Conservation (phyloP, 2,329 filamentous ascomycete species). For the Penicillium sp. region DNA sequence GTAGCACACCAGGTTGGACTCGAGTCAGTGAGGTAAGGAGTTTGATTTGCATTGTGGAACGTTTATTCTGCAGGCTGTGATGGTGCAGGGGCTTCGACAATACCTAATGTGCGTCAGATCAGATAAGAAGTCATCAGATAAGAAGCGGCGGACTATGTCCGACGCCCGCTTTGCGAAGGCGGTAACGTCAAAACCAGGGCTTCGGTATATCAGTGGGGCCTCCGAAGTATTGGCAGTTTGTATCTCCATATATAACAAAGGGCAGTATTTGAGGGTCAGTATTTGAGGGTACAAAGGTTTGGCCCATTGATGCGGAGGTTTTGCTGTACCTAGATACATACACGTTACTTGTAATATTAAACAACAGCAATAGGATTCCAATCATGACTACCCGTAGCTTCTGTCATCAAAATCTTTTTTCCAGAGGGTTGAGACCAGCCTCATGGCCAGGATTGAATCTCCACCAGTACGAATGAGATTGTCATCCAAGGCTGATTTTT, state of each 20-base stretch:
- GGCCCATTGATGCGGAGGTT: too few species aligned
- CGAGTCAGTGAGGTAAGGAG: slow-evolving; percentile 15
- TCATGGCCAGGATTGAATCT: slow-evolving; percentile 8
- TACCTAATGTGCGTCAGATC: slow-evolving; percentile 21
- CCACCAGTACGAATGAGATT: slow-evolving; percentile 4
- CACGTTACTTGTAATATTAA: too few species aligned
- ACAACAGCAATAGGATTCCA: too few species aligned
- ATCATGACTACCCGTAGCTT: too few species aligned
- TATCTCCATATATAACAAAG: background rate
- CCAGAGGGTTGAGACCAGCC: slow-evolving; percentile 6
- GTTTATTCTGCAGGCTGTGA: background rate
- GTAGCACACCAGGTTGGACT: slow-evolving; percentile 24
- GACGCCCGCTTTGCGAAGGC: background rate
- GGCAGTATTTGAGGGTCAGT: background rate
- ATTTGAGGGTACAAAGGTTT: too few species aligned
- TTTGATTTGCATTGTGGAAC: slow-evolving; percentile 21
- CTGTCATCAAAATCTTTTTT: too few species aligned
- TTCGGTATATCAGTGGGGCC: background rate
- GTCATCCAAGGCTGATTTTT: background rate
- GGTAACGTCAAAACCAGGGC: slow-evolving; percentile 5
- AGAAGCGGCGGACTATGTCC: background rate
- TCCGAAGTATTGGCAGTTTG: background rate
- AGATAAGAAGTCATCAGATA: slow-evolving; percentile 27
- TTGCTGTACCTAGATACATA: too few species aligned
- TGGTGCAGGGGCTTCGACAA: slow-evolving; percentile 1